phyloP scores from a whole-genome alignment of 805 yeast genomes.

The Candida andamanensis region DNA sequence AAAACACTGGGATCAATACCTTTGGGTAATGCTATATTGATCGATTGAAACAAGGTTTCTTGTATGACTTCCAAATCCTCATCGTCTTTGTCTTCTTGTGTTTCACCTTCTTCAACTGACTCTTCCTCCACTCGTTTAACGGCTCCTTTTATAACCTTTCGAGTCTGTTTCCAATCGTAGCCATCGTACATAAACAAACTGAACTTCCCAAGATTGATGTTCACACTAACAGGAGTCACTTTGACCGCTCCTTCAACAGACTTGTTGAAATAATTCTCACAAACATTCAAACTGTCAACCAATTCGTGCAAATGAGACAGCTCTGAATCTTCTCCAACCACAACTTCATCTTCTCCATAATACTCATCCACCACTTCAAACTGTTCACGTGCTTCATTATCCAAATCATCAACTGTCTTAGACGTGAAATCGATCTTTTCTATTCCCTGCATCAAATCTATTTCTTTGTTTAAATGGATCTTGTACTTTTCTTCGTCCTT shows the following conservation, averaged over 20 bases:
- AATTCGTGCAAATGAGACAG: not conserved
- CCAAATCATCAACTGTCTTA: slow-evolving; percentile 3
- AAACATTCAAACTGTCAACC: slow-evolving; percentile 1
- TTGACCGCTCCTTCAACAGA: slow-evolving; percentile 1
- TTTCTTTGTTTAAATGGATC: slow-evolving; percentile 22
- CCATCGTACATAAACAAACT: slow-evolving; percentile 72
- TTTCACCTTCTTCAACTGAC: slow-evolving; percentile 7
- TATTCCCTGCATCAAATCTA: slow-evolving; percentile 40
- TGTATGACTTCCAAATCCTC: slow-evolving; percentile 35
- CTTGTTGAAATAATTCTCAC: slow-evolving; percentile 8
- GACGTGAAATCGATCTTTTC: slow-evolving; percentile 18
- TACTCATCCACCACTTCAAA: slow-evolving; percentile 18
- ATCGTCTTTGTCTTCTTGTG: slow-evolving; percentile 7
- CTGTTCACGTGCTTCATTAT: slow-evolving; percentile 5
- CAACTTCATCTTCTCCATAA: slow-evolving; percentile 6
- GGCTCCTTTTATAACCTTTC: slow-evolving; percentile 59
- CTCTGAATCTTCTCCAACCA: not conserved
- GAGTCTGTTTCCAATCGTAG: slow-evolving; percentile 82
- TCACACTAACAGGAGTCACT: slow-evolving; percentile 14
- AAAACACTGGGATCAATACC: slow-evolving; percentile 42
- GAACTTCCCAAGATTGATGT: slow-evolving; percentile 34
- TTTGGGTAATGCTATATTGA: slow-evolving; percentile 59
- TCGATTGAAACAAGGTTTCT: slow-evolving; percentile 72
- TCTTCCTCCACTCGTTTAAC: slow-evolving; percentile 52
- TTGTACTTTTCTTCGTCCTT: slow-evolving; percentile 57